A percentile compares a stretch with the other conserved stretches of the same genome.
Evolutionary conservation across 2,329 filamentous ascomycete species (phyloP).

Genomic region (Phyllachora maydis): DNA sequence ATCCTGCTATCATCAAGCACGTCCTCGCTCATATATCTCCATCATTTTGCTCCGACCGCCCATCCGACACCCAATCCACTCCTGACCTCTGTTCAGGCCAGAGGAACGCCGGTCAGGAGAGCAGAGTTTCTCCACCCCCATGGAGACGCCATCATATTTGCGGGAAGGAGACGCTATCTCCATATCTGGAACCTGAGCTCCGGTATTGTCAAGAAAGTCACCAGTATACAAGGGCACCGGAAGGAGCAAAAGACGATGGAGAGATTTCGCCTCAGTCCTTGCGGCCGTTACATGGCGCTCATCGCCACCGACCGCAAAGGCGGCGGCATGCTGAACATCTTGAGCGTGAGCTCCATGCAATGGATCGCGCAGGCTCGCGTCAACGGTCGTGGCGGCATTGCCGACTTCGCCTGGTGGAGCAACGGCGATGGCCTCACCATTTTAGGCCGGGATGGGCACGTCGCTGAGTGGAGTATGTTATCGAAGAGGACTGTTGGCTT

Average conservation of each 20-base stretch:
- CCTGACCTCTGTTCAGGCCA: constrained; percentile 75
- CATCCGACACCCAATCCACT: constrained; percentile 68
- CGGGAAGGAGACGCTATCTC: constrained; percentile 76
- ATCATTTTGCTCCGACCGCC: constrained; percentile 65
- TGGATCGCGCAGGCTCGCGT: constrained; percentile 72
- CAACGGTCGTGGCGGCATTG: constrained; percentile 64
- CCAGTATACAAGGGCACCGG: constrained; percentile 51
- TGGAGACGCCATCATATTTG: constrained; percentile 69
- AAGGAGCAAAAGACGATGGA: constrained; percentile 85
- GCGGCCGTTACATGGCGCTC: constrained; percentile 70
- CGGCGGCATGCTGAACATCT: constrained; percentile 70
- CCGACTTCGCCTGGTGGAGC: constrained; percentile 86
- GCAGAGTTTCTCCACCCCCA: constrained; percentile 57
- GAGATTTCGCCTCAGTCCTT: constrained; percentile 68
- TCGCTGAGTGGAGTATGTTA: constrained; percentile 70
- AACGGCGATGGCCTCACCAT: constrained; percentile 66
- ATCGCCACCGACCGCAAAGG: constrained; percentile 65
- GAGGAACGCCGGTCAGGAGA: constrained; percentile 62
- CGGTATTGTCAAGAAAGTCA: constrained; percentile 66
- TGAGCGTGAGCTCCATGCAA: constrained; percentile 63
- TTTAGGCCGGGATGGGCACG: constrained; percentile 67
- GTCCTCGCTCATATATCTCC: constrained; percentile 68
- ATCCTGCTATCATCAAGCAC: constrained; percentile 79
- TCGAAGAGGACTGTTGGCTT: constrained; percentile 50
- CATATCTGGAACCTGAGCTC: constrained; percentile 81